A percentile compares a stretch with the other conserved stretches of the same genome.
phyloP scores from a whole-genome alignment of 805 yeast genomes.

The Maudiozyma bulderi region DNA sequence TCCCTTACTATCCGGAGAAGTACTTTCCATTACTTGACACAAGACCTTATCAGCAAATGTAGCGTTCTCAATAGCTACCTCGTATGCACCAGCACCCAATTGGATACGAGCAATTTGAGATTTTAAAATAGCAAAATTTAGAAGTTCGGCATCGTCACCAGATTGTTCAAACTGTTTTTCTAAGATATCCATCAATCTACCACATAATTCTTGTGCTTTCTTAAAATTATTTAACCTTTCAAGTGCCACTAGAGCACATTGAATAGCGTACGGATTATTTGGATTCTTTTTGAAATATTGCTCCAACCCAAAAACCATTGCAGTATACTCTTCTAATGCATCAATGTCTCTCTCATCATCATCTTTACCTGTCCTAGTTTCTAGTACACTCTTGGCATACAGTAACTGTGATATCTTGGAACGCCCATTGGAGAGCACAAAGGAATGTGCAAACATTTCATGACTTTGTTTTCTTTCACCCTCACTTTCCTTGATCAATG shows the following conservation, averaged over 20 bases:
- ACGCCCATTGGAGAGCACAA: constrained; percentile 63
- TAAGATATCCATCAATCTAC: constrained; percentile 37
- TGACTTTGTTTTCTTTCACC: constrained; percentile 46
- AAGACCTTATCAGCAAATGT: constrained; percentile 44
- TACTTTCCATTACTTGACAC: constrained; percentile 20
- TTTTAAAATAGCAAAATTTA: constrained; percentile 48
- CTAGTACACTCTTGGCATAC: constrained; percentile 52
- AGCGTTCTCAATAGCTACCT: constrained; percentile 51
- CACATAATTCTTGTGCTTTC: constrained; percentile 41
- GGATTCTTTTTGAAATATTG: constrained; percentile 57
- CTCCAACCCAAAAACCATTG: constrained; percentile 58
- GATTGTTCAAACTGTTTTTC: constrained; percentile 48
- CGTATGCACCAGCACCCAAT: constrained; percentile 50
- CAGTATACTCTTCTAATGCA: constrained; percentile 53
- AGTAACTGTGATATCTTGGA: constrained; percentile 61
- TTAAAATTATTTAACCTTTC: constrained; percentile 65
- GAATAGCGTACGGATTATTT: constrained; percentile 46
- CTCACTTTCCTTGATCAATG: constrained; percentile 44
- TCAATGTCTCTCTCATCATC: constrained; percentile 46
- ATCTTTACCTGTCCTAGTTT: constrained; percentile 35
- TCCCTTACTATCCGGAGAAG: not conserved
- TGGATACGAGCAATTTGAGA: constrained; percentile 64
- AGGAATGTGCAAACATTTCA: constrained; percentile 66
- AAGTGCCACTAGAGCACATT: constrained; percentile 42
- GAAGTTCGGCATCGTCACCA: constrained; percentile 40